Evolutionary conservation across 2,329 filamentous ascomycete species (phyloP).

Genomic region (Neofusicoccum laricinum): DNA sequence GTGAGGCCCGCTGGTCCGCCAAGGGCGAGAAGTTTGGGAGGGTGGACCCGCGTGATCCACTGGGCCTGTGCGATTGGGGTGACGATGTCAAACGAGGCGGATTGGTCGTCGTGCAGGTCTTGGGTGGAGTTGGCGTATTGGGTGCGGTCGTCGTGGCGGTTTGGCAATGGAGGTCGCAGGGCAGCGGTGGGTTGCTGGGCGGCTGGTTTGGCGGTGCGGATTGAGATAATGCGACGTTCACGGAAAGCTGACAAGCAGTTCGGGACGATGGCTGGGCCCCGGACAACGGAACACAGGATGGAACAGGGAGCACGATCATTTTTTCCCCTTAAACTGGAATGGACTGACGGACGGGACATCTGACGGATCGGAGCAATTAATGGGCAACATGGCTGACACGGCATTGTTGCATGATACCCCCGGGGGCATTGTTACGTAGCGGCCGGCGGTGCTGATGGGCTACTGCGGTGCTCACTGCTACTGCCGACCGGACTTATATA

Average conservation of each 20-base stretch:
- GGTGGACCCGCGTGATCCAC: constrained; percentile 65
- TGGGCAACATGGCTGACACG: not conserved
- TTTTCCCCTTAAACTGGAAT: not conserved
- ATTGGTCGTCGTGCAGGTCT: constrained; percentile 67
- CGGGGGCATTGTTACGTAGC: not conserved
- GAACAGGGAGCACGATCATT: not conserved
- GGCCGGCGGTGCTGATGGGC: too few relatives aligned
- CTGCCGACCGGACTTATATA: not conserved
- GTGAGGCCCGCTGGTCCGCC: constrained; percentile 23
- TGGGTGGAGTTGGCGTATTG: constrained; percentile 71
- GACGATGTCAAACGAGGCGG: constrained; percentile 64
- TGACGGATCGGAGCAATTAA: not conserved
- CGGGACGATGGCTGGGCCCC: too few relatives aligned
- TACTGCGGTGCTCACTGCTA: not conserved
- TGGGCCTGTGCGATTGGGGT: constrained; percentile 71
- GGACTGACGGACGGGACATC: not conserved
- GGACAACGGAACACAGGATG: not conserved
- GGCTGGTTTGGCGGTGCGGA: not conserved
- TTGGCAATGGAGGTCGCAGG: constrained; percentile 20
- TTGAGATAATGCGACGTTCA: not conserved
- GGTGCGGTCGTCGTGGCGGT: constrained; percentile 63
- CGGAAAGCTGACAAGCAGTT: not conserved
- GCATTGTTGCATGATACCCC: constrained; percentile 7
- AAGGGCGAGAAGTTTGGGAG: constrained; percentile 28
- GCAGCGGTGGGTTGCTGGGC: not conserved